Conservation (phyloP, 2,329 filamentous ascomycete species). For the Cladophialophora psammophila region DNA sequence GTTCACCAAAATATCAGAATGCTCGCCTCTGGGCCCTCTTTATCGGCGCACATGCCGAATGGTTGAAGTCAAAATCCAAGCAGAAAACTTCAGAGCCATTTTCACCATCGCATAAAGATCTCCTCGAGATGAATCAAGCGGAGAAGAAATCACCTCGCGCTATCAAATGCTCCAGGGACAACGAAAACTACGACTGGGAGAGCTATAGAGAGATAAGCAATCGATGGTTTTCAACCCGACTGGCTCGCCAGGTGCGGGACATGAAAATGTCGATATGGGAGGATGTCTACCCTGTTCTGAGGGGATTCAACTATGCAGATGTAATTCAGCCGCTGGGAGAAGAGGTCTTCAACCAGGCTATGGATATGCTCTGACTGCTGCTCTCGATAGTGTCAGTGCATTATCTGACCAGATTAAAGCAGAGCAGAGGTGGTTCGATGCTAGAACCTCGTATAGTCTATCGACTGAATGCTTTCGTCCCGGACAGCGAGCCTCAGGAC, state of each 20-base stretch:
- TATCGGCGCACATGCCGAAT: not conserved
- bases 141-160: not conserved
- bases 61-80: not conserved
- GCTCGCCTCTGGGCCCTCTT: constrained; percentile 3
- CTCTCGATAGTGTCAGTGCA: not conserved
- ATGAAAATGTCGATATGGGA: not conserved
- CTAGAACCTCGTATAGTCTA: not conserved
- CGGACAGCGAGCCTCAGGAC: not conserved
- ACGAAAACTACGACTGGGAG: not conserved
- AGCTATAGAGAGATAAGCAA: not conserved
- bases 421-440: not conserved
- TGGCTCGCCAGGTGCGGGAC: not conserved
- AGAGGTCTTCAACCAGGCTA: not conserved
- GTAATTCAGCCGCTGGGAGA: not conserved
- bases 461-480: not conserved
- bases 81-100: not conserved
- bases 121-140: not conserved
- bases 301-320: not conserved
- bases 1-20: not conserved
- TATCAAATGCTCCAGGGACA: not conserved
- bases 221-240: not conserved
- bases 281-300: not conserved
- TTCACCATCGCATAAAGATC: not conserved
- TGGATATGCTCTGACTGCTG: not conserved
- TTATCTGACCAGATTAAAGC: not conserved